Conservation (phyloP, 225 moss, liverwort and hornwort genomes). For the Polytrichum commune region DNA sequence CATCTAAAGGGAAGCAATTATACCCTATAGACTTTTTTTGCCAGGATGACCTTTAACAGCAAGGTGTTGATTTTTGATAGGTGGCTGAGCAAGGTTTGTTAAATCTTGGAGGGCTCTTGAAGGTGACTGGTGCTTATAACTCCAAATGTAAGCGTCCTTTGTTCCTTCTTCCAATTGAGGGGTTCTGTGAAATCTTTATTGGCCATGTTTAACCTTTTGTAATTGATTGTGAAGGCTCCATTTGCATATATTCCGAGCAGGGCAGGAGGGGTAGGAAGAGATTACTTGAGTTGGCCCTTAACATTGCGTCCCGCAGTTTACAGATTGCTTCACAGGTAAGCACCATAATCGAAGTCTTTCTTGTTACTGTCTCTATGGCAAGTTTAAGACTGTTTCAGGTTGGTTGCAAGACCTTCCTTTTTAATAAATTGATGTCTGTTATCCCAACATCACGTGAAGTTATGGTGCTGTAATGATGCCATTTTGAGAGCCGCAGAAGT, state of each 20-base stretch:
- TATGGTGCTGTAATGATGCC: no score
- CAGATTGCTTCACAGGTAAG: conserved; percentile 24
- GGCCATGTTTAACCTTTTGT: no score
- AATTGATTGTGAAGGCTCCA: conserved; percentile 22
- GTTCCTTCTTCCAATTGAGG: neutral
- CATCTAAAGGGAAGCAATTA: no score
- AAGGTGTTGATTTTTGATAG: conserved; percentile 22
- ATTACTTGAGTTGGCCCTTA: conserved; percentile 16
- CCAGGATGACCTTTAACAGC: neutral
- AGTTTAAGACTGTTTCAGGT: no score
- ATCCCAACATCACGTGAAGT: no score
- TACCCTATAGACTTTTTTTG: neutral
- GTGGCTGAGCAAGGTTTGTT: conserved; percentile 44
- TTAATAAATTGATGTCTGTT: no score
- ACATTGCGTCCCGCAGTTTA: conserved; percentile 23
- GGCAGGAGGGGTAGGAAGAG: conserved; percentile 5
- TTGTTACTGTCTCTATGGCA: no score
- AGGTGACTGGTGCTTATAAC: conserved; percentile 44
- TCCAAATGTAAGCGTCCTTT: conserved; percentile 32
- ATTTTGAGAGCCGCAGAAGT: no score
- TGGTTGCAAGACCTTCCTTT: no score
- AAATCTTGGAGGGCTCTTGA: conserved; percentile 52
- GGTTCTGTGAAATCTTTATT: no score
- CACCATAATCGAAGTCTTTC: neutral
- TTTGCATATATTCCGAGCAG: conserved; percentile 6